Base-by-base conservation (phyloP, 2,329 filamentous ascomycete species). In the Botryotinia convoluta region DNA sequence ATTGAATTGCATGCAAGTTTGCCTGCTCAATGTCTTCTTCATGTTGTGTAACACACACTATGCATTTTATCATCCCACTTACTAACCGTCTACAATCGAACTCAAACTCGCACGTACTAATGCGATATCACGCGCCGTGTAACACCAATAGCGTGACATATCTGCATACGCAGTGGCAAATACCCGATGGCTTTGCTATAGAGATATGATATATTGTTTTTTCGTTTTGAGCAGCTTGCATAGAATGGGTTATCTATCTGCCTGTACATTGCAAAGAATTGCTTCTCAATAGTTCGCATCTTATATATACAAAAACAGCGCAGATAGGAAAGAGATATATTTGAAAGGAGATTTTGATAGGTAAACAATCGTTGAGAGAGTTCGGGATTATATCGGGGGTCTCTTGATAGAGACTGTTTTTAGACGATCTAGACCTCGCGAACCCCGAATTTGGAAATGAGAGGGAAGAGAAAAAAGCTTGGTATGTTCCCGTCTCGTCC, bases 151-250 rank as follows among this genome's bases (percentile, higher is more conserved):
- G 48, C 65, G 64, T 67, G 64, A 67, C 45, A 10, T 29, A 29
- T 26, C 62, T 45, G 39, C 39, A 64, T n/a, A 44, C 9, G 8
- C 63, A 35, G 3, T 35, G 14, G 37, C 44, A 18, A 65, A 65
- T 10, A 39, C 26, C 29, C 22, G 51, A 32, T 57, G 20, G 48
- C 48, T n/a, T 42, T 57, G 64, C 48, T 42, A 29, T 54, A 68
- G 64, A 54, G 37, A 69, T 32, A 18, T 57, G 65, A 57, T 69
- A 26, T 68, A 32, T 57, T 37, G 29, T 57, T 29, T 69, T 37
- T 18, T 9, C 14, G 14, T 37, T 37, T 44, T 7, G 16, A 54
- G 35, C 8, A 37, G 16, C 16, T n/a, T 57, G 48, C 65, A 68
- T 68, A 29, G 14, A 18, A 37, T 37, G 18, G 37, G 37, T 45